phyloP scores from a whole-genome alignment of 495 filamentous ascomycete genomes.

The Talaromyces borbonicus region DNA sequence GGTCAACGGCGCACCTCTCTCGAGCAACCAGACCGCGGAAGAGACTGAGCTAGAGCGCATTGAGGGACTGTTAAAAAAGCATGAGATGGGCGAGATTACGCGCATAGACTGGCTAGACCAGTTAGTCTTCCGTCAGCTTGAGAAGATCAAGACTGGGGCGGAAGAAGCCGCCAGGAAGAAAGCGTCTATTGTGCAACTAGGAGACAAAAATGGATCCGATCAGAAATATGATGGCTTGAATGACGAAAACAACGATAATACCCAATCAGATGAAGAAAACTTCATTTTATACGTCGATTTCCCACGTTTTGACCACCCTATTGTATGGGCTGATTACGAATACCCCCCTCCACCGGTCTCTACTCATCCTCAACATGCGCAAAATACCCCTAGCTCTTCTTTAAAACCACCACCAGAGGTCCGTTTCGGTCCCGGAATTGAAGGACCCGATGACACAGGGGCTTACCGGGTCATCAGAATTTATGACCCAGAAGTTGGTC shows the following conservation, averaged over 20 bases:
- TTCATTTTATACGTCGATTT: constrained; percentile 83
- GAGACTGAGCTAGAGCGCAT: constrained; percentile 71
- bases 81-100: constrained; percentile 93
- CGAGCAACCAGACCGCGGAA: constrained; percentile 43
- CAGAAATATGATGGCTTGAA: constrained; percentile 9
- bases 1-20: constrained; percentile 29
- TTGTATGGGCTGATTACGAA: constrained; percentile 90
- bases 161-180: constrained; percentile 32
- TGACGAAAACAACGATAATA: constrained; percentile 31
- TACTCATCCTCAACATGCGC: constrained; percentile 49
- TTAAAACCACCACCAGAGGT: constrained; percentile 75
- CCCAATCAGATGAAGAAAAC: constrained; percentile 41
- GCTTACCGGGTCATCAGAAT: constrained; percentile 61
- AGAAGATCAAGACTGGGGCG: constrained; percentile 58
- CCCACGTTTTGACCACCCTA: constrained; percentile 88
- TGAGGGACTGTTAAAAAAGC: constrained; percentile 87
- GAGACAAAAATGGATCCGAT: constrained; percentile 17
- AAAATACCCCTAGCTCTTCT: constrained; percentile 54
- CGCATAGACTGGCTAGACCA: constrained; percentile 92
- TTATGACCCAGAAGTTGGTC: constrained; percentile 88
- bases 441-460: constrained; percentile 41
- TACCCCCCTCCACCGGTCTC: constrained; percentile 79
- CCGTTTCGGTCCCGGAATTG: constrained; percentile 72
- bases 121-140: constrained; percentile 77
- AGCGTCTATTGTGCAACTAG: constrained; percentile 21